Evolutionary conservation across 148 eudicot genomes (phyloP).

Genomic region (Dianthus caryophyllus): DNA sequence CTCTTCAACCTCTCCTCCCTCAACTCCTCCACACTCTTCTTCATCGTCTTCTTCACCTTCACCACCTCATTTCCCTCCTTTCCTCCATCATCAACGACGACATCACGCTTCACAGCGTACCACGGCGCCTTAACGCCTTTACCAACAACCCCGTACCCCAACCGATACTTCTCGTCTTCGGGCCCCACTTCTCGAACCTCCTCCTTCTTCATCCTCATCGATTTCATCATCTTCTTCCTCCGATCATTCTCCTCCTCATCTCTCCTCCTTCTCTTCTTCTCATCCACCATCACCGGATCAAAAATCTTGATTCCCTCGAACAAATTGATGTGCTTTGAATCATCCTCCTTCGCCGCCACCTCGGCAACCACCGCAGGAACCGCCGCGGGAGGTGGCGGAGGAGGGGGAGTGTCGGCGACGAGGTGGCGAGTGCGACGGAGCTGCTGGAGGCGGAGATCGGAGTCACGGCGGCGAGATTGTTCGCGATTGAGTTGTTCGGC

Average conservation of each 20-base stretch:
- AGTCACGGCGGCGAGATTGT: conserved; percentile 55
- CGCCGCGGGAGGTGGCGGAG: neutral
- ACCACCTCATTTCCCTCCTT: conserved; percentile 10
- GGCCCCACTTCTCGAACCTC: conserved; percentile 55
- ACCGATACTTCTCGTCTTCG: conserved; percentile 76
- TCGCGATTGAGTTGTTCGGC: conserved; percentile 84
- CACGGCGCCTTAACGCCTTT: conserved; percentile 87
- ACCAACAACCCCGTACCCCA: conserved; percentile 89
- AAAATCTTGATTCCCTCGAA: conserved; percentile 88
- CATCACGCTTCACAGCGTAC: conserved; percentile 51
- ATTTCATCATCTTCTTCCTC: conserved; percentile 58
- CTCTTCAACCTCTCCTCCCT: conserved; percentile 88
- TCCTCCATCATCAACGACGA: conserved; percentile 16
- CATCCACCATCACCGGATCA: conserved; percentile 48
- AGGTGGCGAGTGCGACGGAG: conserved; percentile 87
- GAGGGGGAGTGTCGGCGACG: conserved; percentile 20
- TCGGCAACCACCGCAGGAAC: neutral
- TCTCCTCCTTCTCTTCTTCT: conserved; percentile 22
- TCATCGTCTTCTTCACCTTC: conserved; percentile 34
- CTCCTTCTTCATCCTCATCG: conserved; percentile 51
- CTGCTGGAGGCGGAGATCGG: conserved; percentile 54
- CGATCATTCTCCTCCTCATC: conserved; percentile 33
- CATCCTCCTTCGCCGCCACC: conserved; percentile 26
- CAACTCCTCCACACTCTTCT: conserved; percentile 65
- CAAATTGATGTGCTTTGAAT: conserved; percentile 74